Conservation (phyloP, 2,329 filamentous ascomycete species). For the Penicillium verrucosum region DNA sequence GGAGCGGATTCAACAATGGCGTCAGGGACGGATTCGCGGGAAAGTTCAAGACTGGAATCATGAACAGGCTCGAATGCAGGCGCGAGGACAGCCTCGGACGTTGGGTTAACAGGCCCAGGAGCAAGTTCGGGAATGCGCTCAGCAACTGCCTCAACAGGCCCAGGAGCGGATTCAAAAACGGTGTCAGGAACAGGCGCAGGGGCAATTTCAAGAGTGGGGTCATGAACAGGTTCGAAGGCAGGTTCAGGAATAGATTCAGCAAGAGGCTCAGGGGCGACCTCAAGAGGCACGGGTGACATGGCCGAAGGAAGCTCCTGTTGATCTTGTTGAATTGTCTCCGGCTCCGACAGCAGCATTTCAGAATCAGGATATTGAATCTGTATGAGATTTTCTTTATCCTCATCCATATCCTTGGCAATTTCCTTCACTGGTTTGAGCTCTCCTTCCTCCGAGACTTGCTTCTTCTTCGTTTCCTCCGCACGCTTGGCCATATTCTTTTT, state of each 20-base stretch:
- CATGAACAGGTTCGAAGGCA: background rate
- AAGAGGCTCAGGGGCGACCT: slow-evolving; percentile 5
- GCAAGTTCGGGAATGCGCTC: slow-evolving; percentile 9
- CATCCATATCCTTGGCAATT: slow-evolving; percentile 25
- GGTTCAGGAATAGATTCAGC: slow-evolving; percentile 8
- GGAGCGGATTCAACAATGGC: background rate
- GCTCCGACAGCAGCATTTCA: slow-evolving; percentile 7
- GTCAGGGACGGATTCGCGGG: slow-evolving; percentile 11
- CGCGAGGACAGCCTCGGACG: background rate
- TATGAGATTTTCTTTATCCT: slow-evolving; percentile 25
- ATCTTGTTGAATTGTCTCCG: slow-evolving; percentile 13
- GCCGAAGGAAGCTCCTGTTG: background rate
- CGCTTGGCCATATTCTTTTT: slow-evolving; percentile 67
- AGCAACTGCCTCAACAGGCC: slow-evolving; percentile 1
- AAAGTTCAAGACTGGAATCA: background rate
- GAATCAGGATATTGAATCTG: slow-evolving; percentile 15
- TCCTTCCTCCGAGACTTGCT: slow-evolving; percentile 14
- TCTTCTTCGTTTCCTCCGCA: slow-evolving; percentile 31
- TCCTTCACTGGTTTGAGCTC: slow-evolving; percentile 9
- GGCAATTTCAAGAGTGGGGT: background rate
- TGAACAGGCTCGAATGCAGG: background rate
- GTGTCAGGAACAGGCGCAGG: slow-evolving; percentile 12
- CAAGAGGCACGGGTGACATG: background rate
- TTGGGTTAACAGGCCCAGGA: background rate
- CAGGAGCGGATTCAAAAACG: background rate